Evolutionary conservation across 2,329 filamentous ascomycete genomes (phyloP), one percentile per base, ranked within the genome.

Genomic region (Paraphaeosphaeria minitans): DNA sequence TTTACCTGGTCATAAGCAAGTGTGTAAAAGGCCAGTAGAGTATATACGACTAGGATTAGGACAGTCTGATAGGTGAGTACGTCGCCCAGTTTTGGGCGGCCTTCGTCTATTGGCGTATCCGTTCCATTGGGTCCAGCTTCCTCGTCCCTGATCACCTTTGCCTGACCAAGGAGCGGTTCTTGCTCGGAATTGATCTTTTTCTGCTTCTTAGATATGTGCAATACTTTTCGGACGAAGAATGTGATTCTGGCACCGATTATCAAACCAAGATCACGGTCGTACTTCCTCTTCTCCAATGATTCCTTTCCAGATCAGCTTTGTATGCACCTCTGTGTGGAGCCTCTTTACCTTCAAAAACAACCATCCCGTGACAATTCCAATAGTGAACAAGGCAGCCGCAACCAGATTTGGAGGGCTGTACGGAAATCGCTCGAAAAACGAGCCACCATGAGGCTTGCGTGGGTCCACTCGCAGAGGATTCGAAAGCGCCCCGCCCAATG

Each of bases 381-480:
- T 75, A 21, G 93, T 77, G 74, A 98, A 97, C 65, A 98, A 86
- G 3, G 84, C 64, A 41, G 89, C 89, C 1, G 90, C 86, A 27
- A 95, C 84, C 5, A 98, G 70, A 75, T 97, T 98, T 0, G 94
- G 95, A 49, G 97, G 79, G 2, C 86, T 83, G 73, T 95, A 99
- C 0, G 94, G 94, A 69, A 89, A 97, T 24, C 80, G 82, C 65
- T 87, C 87, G 58, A 97, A 85, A 61, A 96, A 88, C 39, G 84
- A 76, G 6, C 88, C 88, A 10, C 75, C 71, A 27, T 68, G 68
- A 68, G 96, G 96, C 3, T 92, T 57, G 2, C 78, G 77, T 0
- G 93, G 92, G 70, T 90, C 88, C 58, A 93, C 88, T 59, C 89
- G 83, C 0, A 89, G 87, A 0, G 94, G 94, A 58, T 92, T 89